Evolutionary conservation across 305 asterid species (phyloP).

Genomic region (Rubia peregrina): DNA sequence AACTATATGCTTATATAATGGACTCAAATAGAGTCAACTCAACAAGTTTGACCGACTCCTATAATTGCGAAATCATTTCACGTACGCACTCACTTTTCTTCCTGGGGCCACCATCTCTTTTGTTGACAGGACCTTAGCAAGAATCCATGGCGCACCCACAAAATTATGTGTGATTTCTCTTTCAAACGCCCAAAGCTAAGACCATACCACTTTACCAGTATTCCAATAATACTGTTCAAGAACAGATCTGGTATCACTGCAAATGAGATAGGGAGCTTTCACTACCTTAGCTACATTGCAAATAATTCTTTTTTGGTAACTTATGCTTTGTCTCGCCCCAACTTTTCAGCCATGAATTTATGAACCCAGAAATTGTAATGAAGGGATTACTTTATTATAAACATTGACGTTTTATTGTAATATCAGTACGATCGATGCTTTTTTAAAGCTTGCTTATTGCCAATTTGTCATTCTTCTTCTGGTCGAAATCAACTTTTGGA

Average conservation of each 20-base stretch:
- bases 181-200: conserved; percentile 14
- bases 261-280: not conserved
- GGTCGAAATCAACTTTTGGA: not conserved
- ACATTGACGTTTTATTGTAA: no score
- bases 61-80: conserved; percentile 37
- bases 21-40: conserved; percentile 15
- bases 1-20: no score
- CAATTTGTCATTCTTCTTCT: not conserved
- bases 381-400: no score
- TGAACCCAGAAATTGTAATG: not conserved
- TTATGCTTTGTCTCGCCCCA: conserved; percentile 5
- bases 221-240: conserved; percentile 6
- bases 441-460: not conserved
- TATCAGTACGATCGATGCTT: not conserved
- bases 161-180: conserved; percentile 19
- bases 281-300: conserved; percentile 1
- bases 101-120: conserved; percentile 26
- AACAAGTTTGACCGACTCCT: conserved; percentile 30
- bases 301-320: not conserved
- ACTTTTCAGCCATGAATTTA: not conserved
- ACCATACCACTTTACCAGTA: not conserved
- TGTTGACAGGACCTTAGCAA: conserved; percentile 41
- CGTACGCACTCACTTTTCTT: conserved; percentile 6
- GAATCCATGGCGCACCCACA: conserved; percentile 30
- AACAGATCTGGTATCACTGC: conserved; percentile 25